Evolutionary conservation across 345 rosid species (phyloP), one percentile per base, ranked within the genome.

Genomic region (Kandelia obovata): DNA sequence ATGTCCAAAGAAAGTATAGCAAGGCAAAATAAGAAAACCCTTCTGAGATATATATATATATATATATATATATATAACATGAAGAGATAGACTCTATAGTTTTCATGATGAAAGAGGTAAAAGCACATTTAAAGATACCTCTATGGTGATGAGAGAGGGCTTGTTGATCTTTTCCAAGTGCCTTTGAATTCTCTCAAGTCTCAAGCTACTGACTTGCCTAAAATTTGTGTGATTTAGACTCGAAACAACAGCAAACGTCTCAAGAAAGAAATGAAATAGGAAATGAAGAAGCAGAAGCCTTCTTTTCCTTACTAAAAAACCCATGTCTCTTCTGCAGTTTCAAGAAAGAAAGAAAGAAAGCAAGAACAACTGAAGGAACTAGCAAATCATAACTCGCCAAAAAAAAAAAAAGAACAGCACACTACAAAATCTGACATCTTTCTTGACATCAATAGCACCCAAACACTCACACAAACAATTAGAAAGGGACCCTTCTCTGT

Each of bases 131-230:
- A 7, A 20, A 2, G 1, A 10, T 58, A 77, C 80, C 80, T 77
- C 66, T 58, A 77, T 68, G 77, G 71, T 63, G 51, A 72, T 52
- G 25, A 72, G 71, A 30, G 77, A 16, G 37, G 73, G 80, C 65
- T 77, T 77, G 73, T 72, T 77, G 53, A 77, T 64, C 73, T 59
- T 72, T 25, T 64, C 70, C 67, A 77, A 53, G 34, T 72, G 80
- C 71, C 72, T 63, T 0, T 72, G 73, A 60, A 77, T 77, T 63
- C 99, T 87, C 51, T 75, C 80, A 65, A 92, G 82, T 72, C 99
- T 92, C 82, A 88, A 73, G 71, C 85, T 75, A 61, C 96, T 88
- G 6, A 92, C 91, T 84, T 82, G 84, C 66, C 83, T 89, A 21
- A 64, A 76, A 39, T 68, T 84, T 0, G 90, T 83, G 83, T 79